Percentiles rank a stretch among this genome's conserved stretches.
phyloP scores from a whole-genome alignment of 1,139 yeast genomes.

The Chernovozyma sophiae-reginae region DNA sequence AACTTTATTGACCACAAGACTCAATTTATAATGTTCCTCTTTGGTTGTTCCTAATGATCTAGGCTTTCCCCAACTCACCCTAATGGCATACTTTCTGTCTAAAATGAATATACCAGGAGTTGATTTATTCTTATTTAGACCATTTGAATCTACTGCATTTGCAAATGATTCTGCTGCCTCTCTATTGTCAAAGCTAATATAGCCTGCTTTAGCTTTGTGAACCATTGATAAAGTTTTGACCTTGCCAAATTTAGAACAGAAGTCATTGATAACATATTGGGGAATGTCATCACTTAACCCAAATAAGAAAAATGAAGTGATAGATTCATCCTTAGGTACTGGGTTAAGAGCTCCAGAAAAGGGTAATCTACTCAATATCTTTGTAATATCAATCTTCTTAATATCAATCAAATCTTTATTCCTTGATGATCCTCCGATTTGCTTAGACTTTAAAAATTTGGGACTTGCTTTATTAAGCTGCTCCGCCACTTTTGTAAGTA shows the following conservation, averaged over 20 bases:
- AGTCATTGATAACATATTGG: constrained; percentile 52
- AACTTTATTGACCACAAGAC: constrained; percentile 53
- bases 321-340: constrained; percentile 37
- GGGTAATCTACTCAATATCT: constrained; percentile 53
- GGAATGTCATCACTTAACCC: constrained; percentile 69
- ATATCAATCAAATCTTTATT: constrained; percentile 15
- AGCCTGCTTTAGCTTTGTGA: constrained; percentile 66
- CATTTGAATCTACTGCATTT: constrained; percentile 22
- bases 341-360: constrained; percentile 48
- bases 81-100: constrained; percentile 40
- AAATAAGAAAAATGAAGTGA: constrained; percentile 63
- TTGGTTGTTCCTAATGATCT: constrained; percentile 43
- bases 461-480: constrained; percentile 21
- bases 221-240: constrained; percentile 49
- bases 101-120: constrained; percentile 36
- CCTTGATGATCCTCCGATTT: constrained; percentile 3
- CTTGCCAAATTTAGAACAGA: constrained; percentile 43
- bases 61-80: constrained; percentile 67
- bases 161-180: constrained; percentile 56
- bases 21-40: constrained; percentile 49
- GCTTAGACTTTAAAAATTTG: constrained; percentile 8
- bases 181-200: constrained; percentile 48
- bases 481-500: constrained; percentile 39
- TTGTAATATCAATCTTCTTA: constrained; percentile 42
- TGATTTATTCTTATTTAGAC: constrained; percentile 21